Percentiles rank a stretch among this genome's conserved stretches.
These are phyloP conservation scores for Umbellularia californica DNA, from an alignment of 164 flowering plant species.

Conservation along the genomic window DNA sequence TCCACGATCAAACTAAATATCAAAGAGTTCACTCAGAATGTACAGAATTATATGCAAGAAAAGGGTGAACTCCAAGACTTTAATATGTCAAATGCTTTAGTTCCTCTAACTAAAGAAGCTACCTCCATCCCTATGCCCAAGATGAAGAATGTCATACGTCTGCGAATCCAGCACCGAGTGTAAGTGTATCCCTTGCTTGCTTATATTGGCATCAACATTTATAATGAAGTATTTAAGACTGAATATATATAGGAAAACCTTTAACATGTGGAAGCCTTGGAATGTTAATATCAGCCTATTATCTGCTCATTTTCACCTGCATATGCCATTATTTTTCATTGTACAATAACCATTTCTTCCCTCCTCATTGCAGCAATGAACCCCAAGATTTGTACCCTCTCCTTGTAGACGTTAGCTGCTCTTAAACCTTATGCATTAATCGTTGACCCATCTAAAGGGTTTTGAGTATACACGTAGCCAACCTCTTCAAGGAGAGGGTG, in stretches of 20 bases:
- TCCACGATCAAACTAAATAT: constrained; percentile 71
- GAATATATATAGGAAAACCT: not conserved
- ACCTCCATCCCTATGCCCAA: constrained; percentile 52
- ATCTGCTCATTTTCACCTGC: not conserved
- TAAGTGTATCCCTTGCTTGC: constrained; percentile 11
- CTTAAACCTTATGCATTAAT: too few relatives aligned
- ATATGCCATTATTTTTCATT: not conserved
- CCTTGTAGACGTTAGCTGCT: too few relatives aligned
- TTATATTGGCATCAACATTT: not conserved
- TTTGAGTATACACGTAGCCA: too few relatives aligned
- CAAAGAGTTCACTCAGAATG: constrained; percentile 53
- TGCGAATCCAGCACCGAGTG: too few relatives aligned
- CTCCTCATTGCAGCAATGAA: constrained; percentile 68
- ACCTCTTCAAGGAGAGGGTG: too few relatives aligned
- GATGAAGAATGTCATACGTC: too few relatives aligned
- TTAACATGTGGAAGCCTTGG: not conserved
- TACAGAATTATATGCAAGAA: constrained; percentile 57
- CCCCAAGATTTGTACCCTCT: constrained; percentile 15
- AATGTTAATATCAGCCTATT: not conserved
- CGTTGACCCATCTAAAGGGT: constrained; percentile 42
- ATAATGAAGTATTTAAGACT: too few relatives aligned
- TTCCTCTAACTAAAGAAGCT: constrained; percentile 41
- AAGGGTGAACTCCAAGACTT: constrained; percentile 60
- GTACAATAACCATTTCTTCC: constrained; percentile 13
- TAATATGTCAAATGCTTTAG: constrained; percentile 70